phyloP scores from a whole-genome alignment of 2,329 filamentous ascomycete genomes.

The Acarospora socialis region DNA sequence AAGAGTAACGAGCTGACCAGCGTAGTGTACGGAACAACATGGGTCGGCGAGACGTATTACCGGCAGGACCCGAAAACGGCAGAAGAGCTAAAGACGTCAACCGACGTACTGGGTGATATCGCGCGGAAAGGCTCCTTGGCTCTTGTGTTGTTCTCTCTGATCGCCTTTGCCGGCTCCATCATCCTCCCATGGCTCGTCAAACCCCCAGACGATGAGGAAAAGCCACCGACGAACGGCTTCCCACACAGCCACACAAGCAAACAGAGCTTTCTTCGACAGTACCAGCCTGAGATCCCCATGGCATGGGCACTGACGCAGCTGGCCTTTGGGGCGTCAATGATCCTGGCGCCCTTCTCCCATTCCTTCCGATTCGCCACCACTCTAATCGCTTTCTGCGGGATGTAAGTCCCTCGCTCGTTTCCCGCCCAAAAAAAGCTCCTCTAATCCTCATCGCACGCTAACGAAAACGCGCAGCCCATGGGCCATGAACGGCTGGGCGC shows the following conservation, averaged over 20 bases:
- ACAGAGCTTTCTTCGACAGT: neutral
- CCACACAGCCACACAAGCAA: neutral
- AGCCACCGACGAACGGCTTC: neutral
- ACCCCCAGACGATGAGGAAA: neutral
- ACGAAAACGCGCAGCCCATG: conserved; percentile 3
- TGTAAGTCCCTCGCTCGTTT: conserved; percentile 1
- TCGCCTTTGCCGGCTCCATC: conserved; percentile 5
- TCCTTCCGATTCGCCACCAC: conserved; percentile 6
- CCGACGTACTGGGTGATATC: conserved; percentile 6
- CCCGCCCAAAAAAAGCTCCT: neutral
- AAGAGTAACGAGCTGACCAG: neutral
- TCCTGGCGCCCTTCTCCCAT: conserved; percentile 3
- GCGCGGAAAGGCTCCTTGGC: conserved; percentile 6
- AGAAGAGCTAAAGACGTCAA: neutral
- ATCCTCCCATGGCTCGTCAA: conserved; percentile 1
- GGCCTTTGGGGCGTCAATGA: conserved; percentile 3
- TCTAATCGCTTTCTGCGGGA: conserved; percentile 6
- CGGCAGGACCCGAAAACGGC: conserved; percentile 2
- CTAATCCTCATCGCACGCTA: neutral
- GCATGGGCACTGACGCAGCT: conserved; percentile 6
- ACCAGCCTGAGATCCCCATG: conserved; percentile 1
- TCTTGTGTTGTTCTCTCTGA: conserved; percentile 6
- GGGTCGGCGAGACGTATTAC: conserved; percentile 9
- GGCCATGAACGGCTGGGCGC: conserved; percentile 9
- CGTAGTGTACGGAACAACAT: conserved; percentile 7